phyloP scores from a whole-genome alignment of 495 filamentous ascomycete genomes.

The Penicillium bialowiezense region DNA sequence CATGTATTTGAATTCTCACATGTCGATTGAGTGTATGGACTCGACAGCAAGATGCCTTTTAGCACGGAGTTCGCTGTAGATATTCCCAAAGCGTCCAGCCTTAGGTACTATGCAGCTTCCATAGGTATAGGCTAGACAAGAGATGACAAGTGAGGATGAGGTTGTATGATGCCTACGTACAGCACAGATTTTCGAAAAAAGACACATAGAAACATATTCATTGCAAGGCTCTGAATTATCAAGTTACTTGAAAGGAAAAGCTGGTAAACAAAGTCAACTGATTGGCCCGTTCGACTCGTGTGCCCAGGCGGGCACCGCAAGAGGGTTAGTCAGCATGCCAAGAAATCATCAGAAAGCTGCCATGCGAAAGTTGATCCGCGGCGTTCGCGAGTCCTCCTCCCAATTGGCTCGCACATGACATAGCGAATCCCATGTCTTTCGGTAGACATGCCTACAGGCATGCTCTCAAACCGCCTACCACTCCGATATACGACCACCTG shows the following conservation, averaged over 20 bases:
- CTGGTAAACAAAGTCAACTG: background rate
- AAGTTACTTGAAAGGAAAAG: background rate
- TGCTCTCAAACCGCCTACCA: slow-evolving; percentile 29
- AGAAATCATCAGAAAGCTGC: slow-evolving; percentile 4
- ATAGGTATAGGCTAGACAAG: too few relatives aligned
- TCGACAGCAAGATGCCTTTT: too few relatives aligned
- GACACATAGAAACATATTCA: too few relatives aligned
- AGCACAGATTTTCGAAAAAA: too few relatives aligned
- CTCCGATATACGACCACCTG: slow-evolving; percentile 34
- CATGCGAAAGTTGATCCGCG: slow-evolving; percentile 5
- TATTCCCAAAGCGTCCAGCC: too few relatives aligned
- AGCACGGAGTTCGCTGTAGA: background rate
- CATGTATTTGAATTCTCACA: too few relatives aligned
- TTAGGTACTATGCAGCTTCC: too few relatives aligned
- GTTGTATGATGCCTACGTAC: too few relatives aligned
- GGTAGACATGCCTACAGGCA: slow-evolving; percentile 46
- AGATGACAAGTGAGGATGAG: too few relatives aligned
- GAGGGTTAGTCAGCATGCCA: slow-evolving; percentile 11
- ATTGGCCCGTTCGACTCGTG: background rate
- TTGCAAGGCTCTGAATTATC: too few relatives aligned
- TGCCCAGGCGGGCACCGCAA: too few relatives aligned
- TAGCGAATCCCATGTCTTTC: slow-evolving; percentile 36
- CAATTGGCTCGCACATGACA: slow-evolving; percentile 30
- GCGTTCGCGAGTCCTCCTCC: slow-evolving; percentile 2
- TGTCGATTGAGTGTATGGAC: too few relatives aligned